Base-by-base conservation (phyloP, 1,139 yeast species). In the Casaregolazyma lundiana region DNA sequence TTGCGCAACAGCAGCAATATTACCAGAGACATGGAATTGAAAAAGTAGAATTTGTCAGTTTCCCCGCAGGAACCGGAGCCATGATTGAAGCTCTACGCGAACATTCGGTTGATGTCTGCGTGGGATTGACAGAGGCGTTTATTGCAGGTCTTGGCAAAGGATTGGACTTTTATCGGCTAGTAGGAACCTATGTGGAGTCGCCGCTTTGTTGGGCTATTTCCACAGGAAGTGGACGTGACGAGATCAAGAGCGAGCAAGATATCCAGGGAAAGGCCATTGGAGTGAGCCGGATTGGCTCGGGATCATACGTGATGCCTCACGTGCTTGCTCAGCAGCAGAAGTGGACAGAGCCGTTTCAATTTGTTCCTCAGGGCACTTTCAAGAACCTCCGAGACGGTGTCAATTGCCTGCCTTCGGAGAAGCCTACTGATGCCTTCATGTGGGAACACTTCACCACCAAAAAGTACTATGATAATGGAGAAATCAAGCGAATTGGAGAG, bases 381-480 rank as follows among this genome's bases (percentile, higher is more conserved):
- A 75, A 77, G 61, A 84, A 83, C 60, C 73, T 89, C 57, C 74
- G 97, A 52, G 87, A 79, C 50, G 81, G 90, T 1, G 97, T 88
- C 35, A 87, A 87, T 65, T 68, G 68, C 53, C 69, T 68, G 50
- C 50, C 49, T 2, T 73, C 68, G 8, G 70, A 64, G n/a, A 64
- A 67, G 30, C 65, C 72, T 18, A 73, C 84, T 41, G 97, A 89
- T 62, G 95, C 94, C 1, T 89, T 89, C 66, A 85, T 89, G 95
- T 89, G 97, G 97, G 97, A 89, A 60, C 78, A 85, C 63, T 89
- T 88, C 69, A 89, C 97, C 4, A 79, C 90, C 39, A 89, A 88
- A 61, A 81, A 78, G 63, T 89, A 86, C 68, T 87, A 85, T 62
- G 96, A 87, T 60, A 75, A 69, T 49, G 75, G 78, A 13, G 96